Percentiles rank a stretch among this genome's conserved stretches.
These are phyloP conservation scores for Hibiscus syriacus DNA, from an alignment of 345 rosid species.

Conservation along the genomic window DNA sequence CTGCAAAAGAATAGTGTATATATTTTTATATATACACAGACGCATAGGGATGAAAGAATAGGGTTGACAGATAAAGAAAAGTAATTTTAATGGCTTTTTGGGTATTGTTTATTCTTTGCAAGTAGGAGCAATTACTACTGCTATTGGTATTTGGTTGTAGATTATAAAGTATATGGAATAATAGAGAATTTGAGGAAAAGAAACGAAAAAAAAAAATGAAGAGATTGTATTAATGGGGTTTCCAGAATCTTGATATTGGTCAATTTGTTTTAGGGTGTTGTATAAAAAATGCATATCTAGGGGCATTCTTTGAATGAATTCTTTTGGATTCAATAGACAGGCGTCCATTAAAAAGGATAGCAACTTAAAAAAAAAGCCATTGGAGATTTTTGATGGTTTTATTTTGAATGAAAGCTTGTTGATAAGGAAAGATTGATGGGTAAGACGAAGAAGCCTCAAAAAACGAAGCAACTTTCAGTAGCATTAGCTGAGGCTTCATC, in stretches of 20 bases:
- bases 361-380: background rate
- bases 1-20: slow-evolving; percentile 19
- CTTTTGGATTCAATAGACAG: slow-evolving; percentile 5
- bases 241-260: slow-evolving; percentile 13
- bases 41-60: background rate
- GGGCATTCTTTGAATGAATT: background rate
- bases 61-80: slow-evolving; percentile 6
- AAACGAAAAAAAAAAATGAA: background rate
- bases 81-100: slow-evolving; percentile 7
- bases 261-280: slow-evolving; percentile 8
- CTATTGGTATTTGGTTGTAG: background rate
- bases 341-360: background rate
- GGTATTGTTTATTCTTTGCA: background rate
- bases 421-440: slow-evolving; percentile 38
- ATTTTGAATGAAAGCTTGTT: background rate
- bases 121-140: background rate
- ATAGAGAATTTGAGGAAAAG: background rate
- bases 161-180: background rate
- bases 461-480: slow-evolving; percentile 61
- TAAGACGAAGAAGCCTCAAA: slow-evolving; percentile 69
- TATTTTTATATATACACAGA: background rate
- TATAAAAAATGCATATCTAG: background rate
- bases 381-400: slow-evolving; percentile 10
- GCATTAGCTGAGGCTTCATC: slow-evolving; percentile 57
- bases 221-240: slow-evolving; percentile 7